Conservation (phyloP, 2,329 filamentous ascomycete genomes). For the Claviceps fusiformis region DNA sequence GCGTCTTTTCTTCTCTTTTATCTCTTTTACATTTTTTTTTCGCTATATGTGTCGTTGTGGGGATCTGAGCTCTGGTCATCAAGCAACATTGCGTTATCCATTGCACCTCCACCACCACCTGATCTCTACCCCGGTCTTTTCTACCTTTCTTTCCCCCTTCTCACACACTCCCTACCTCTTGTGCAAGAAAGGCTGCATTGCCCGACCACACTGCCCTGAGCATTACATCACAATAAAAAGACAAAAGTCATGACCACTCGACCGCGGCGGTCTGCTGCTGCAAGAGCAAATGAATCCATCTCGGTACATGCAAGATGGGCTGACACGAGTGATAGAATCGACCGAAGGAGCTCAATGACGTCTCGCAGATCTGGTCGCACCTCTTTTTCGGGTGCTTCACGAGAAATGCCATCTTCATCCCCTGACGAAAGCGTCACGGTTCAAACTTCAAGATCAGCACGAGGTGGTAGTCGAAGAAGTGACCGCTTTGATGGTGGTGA, state of each 20-base stretch:
- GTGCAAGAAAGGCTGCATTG: not conserved
- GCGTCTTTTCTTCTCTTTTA: not conserved
- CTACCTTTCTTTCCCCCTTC: not conserved
- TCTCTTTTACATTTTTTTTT: not conserved
- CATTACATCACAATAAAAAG: not conserved
- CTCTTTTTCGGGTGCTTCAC: constrained; percentile 27
- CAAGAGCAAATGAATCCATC: constrained; percentile 29
- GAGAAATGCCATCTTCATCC: constrained; percentile 33
- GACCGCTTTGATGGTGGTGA: constrained; percentile 30
- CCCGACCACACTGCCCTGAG: not conserved
- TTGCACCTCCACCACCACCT: not conserved
- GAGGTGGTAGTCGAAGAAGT: constrained; percentile 22
- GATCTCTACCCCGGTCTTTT: not conserved
- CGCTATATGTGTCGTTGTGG: not conserved
- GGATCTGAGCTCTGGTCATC: not conserved
- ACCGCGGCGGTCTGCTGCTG: constrained; percentile 31
- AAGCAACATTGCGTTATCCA: not conserved
- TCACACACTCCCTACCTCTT: not conserved
- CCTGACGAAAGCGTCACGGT: constrained; percentile 36
- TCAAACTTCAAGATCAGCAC: constrained; percentile 37
- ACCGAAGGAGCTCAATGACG: constrained; percentile 31
- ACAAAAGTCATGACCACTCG: constrained; percentile 29
- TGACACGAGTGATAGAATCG: constrained; percentile 23
- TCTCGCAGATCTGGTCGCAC: constrained; percentile 37
- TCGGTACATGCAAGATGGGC: constrained; percentile 27